These are phyloP conservation scores for Talaromyces proteolyticus DNA, from an alignment of 495 filamentous ascomycete genomes.

Conservation along the genomic window DNA sequence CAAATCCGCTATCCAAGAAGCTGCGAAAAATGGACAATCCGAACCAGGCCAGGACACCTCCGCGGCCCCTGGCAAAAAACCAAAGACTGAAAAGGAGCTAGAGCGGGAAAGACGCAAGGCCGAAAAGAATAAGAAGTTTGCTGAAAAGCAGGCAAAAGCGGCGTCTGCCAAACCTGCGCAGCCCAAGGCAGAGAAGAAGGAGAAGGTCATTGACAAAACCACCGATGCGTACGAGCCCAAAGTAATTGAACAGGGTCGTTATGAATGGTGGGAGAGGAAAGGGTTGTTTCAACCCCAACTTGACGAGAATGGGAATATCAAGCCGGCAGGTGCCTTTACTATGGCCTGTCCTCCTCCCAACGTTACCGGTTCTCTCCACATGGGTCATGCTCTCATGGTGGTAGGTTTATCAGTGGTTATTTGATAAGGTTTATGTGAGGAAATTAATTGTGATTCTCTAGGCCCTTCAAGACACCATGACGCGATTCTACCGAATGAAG, in stretches of 20 bases:
- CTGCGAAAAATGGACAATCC: conserved; percentile 32
- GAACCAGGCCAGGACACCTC: conserved; percentile 39
- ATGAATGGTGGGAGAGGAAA: conserved; percentile 56
- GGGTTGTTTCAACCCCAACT: conserved; percentile 73
- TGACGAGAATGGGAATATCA: conserved; percentile 56
- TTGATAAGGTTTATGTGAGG: conserved; percentile 53
- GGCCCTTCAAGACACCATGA: conserved; percentile 77
- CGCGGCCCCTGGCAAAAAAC: conserved; percentile 35
- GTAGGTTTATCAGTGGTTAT: conserved; percentile 7
- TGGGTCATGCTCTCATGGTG: conserved; percentile 59
- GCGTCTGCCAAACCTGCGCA: conserved; percentile 32
- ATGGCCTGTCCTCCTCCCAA: conserved; percentile 76
- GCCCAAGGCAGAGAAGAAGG: conserved; percentile 48
- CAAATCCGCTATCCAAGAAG: conserved; percentile 37
- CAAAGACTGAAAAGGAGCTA: conserved; percentile 59
- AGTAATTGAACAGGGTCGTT: conserved; percentile 49
- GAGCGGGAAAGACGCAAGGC: conserved; percentile 54
- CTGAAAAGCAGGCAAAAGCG: conserved; percentile 51
- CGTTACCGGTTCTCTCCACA: conserved; percentile 65
- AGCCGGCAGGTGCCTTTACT: conserved; percentile 63
- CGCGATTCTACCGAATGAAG: conserved; percentile 63
- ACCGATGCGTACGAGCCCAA: conserved; percentile 43
- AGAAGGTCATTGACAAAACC: conserved; percentile 46
- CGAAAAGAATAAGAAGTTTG: conserved; percentile 54
- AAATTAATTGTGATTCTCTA: conserved; percentile 67